Base-by-base conservation (phyloP, 352 stramenopile species). In the Pythium rhizo-oryzae region DNA sequence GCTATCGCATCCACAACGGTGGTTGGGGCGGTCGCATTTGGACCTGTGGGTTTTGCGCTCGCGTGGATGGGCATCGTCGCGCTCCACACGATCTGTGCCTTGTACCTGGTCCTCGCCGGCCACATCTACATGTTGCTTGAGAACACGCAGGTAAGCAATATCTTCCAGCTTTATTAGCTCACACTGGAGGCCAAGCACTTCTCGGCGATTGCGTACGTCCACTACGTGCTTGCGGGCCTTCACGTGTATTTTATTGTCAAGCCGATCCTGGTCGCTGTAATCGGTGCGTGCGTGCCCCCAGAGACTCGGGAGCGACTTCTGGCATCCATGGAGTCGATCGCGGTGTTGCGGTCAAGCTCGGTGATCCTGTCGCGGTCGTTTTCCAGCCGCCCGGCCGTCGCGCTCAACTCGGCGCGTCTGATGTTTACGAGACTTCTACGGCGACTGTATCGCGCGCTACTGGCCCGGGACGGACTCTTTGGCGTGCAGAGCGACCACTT, bases 401-500 rank as follows among this genome's bases (percentile, higher is more conserved):
- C 18, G 11, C 6, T 47, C 41, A 47, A n/a, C 5, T n/a, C 7
- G 41, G 18, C 1, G 41, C 4, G 41, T 2, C 18, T 47, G 2
- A 19, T 47, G n/a, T n/a, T n/a, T n/a, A n/a, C n/a, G n/a, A 4
- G 2, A 8, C 2, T 2, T n/a, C 41, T n/a, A 21, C 13, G 41
- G 41, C 41, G 41, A 1, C 4, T 57, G 4, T 39, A 66, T 12
- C 9, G 4, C 13, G 8, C 25, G 24, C 51, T 59, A 1, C 51
- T 65, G 13, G 61, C 52, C 8, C 52, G 25, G 0, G 25, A 44
- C 8, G 52, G 61, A 9, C 8, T 74, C n/a, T 69, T 77, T 25
- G 67, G 71, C 30, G 57, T 77, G 37, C 57, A 71, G 18, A 65
- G 62, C 52, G 30, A 52, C 37, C 46, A 77, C 37, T 77, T 77